Percentiles rank a stretch among this genome's conserved stretches.
These are phyloP conservation scores for Peronospora belbahrii DNA, from an alignment of 352 stramenopile species.

Conservation along the genomic window DNA sequence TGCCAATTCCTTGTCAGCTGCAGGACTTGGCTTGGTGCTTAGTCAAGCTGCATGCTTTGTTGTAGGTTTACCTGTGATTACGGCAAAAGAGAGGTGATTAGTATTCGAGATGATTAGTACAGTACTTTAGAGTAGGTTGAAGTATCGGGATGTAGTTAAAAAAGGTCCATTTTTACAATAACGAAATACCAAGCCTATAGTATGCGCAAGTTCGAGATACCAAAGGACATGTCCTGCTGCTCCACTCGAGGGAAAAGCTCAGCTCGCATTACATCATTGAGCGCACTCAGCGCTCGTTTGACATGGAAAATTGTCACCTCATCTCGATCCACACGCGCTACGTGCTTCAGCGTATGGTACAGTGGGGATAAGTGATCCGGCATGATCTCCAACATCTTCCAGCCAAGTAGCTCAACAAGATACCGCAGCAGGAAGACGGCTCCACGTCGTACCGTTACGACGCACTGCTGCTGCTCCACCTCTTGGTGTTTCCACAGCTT, in stretches of 20 bases:
- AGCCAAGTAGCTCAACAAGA: slow-evolving; percentile 66
- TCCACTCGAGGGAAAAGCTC: slow-evolving; percentile 57
- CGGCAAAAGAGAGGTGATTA: slow-evolving; percentile 7
- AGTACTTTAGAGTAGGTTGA: slow-evolving; percentile 2
- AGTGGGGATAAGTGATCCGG: slow-evolving; percentile 60
- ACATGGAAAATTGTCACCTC: slow-evolving; percentile 63
- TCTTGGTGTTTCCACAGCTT: slow-evolving; percentile 10
- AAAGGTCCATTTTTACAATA: neutral
- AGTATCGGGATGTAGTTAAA: neutral
- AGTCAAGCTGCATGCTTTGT: neutral
- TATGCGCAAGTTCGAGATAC: slow-evolving; percentile 47
- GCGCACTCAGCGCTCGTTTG: slow-evolving; percentile 33
- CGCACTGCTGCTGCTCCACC: slow-evolving; percentile 24
- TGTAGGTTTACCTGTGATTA: neutral
- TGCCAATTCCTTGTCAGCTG: too few species aligned
- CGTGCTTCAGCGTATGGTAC: slow-evolving; percentile 74
- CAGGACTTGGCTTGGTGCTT: too few species aligned
- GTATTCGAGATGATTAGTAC: slow-evolving; percentile 3
- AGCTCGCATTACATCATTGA: slow-evolving; percentile 60
- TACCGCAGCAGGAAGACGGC: slow-evolving; percentile 74
- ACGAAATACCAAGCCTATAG: slow-evolving; percentile 16
- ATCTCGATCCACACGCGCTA: slow-evolving; percentile 52
- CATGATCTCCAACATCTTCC: slow-evolving; percentile 67
- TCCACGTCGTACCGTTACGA: slow-evolving; percentile 59
- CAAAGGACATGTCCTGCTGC: slow-evolving; percentile 29